Conservation (phyloP, 768 basidiomycete genomes). For the Sarcomyxa edulis region DNA sequence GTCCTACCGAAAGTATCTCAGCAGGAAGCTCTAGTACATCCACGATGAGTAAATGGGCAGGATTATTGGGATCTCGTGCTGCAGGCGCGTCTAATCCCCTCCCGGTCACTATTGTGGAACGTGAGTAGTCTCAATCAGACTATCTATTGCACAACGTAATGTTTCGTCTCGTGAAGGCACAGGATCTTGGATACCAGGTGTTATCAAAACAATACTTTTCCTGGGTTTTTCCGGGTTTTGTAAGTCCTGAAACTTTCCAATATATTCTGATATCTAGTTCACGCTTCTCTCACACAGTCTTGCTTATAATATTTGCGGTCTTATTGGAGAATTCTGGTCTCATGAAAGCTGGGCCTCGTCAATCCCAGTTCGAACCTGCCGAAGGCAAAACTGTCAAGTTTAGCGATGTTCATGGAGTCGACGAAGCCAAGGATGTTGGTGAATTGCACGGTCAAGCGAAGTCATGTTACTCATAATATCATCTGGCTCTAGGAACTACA, state of each 20-base stretch:
- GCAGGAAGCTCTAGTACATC: too few species aligned
- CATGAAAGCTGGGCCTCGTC: conserved; percentile 80
- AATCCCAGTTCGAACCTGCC: conserved; percentile 77
- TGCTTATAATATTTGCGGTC: conserved; percentile 82
- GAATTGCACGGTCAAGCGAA: neutral
- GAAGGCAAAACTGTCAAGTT: conserved; percentile 85
- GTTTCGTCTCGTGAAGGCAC: too few species aligned
- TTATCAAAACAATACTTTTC: conserved; percentile 58
- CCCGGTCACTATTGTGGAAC: conserved; percentile 77
- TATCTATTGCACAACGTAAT: too few species aligned
- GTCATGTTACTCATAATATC: conserved; percentile 3
- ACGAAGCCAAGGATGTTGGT: conserved; percentile 88
- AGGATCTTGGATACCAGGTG: conserved; percentile 58
- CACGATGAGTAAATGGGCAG: conserved; percentile 37
- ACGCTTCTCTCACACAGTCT: conserved; percentile 36
- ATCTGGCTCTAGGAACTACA: conserved; percentile 64
- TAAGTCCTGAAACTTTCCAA: conserved; percentile 28
- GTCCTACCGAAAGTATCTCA: too few species aligned
- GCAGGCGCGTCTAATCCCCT: conserved; percentile 53
- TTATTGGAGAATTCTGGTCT: conserved; percentile 92
- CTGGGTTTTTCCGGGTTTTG: conserved; percentile 59
- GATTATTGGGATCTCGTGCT: conserved; percentile 36
- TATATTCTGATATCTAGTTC: neutral
- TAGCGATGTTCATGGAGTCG: conserved; percentile 94
- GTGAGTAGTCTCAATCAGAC: too few species aligned